Base-by-base conservation (phyloP, 306 rosid species). In the Astragalus glycyphyllos region DNA sequence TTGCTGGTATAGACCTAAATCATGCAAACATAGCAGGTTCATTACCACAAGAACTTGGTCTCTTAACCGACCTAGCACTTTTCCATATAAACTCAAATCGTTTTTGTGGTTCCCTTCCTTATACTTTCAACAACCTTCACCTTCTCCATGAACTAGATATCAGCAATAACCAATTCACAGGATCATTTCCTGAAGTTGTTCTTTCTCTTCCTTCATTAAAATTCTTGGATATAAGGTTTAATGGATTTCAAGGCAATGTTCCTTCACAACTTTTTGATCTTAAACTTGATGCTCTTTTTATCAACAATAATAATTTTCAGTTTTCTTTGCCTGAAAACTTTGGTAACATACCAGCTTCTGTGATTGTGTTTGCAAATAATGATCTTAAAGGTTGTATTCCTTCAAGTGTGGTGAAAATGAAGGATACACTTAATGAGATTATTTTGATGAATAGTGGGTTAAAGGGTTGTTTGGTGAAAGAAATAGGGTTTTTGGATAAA, bases 1-100 rank as follows among this genome's bases (percentile, higher is more conserved):
- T 93, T 1, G 97, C 97, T 0, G 98, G 98, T 16, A 76, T 93
- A 8, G 98, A 93, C 83, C 82, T 93, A 16, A 93, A 93, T 88
- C 92, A 88, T 12, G 97, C 72, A 63, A 46, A 72, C 71, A 68
- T 93, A 16, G 58, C 86, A 1, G 98, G 98, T 11, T 68, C 87
- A 2, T 58, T 93, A 6, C 92, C 98, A 0, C 76, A 85, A 16
- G 82, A 93, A n/a, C 88, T 93, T 7, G 92, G 92, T 70, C 90
- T 87, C 49, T 83, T 93, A 49, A 65, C 80, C 1, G 98, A 93
- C 80, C 68, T 90, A 1, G 67, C 98, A 6, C 80, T 93, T 48
- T 77, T 93, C 71, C 98, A 90, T 71, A 68, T 93, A 4, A 93
- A 93, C 85, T 87, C 98, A 11, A 93, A 93, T 41, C 79, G 80